Conservation (phyloP, 805 yeast genomes). For the Wickerhamomyces strasburgensis region DNA sequence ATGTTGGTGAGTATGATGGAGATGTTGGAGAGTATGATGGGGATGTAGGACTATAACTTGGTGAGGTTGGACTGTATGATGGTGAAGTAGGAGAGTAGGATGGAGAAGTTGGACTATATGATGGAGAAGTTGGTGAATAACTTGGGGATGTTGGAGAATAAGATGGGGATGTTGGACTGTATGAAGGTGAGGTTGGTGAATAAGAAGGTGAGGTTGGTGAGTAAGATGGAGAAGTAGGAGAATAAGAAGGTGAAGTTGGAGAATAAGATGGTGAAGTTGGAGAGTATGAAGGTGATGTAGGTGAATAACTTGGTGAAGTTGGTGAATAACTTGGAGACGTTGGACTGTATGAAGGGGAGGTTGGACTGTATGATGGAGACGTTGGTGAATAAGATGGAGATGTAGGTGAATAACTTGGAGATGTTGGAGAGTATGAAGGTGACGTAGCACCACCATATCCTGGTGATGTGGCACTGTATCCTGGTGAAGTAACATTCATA, state of each 20-base stretch:
- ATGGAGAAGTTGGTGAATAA: constrained; percentile 63
- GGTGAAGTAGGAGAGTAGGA: constrained; percentile 45
- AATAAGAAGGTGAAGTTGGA: constrained; percentile 78
- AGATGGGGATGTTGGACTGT: constrained; percentile 75
- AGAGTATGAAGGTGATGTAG: constrained; percentile 76
- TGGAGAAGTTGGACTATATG: constrained; percentile 52
- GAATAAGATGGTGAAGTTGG: constrained; percentile 80
- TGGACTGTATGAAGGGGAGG: constrained; percentile 59
- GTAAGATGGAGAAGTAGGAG: constrained; percentile 79
- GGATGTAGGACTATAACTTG: constrained; percentile 59
- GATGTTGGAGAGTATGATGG: constrained; percentile 44
- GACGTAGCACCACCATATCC: constrained; percentile 46
- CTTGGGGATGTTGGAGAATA: constrained; percentile 49
- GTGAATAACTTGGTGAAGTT: constrained; percentile 63
- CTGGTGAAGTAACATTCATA: constrained; percentile 36
- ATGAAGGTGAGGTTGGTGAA: constrained; percentile 62
- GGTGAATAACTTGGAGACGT: constrained; percentile 79
- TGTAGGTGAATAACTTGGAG: constrained; percentile 68
- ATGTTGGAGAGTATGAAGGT: constrained; percentile 65
- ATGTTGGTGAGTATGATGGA: constrained; percentile 35
- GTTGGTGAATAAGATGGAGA: constrained; percentile 68
- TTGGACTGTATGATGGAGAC: constrained; percentile 71
- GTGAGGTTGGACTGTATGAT: constrained; percentile 59
- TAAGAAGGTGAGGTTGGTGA: constrained; percentile 73
- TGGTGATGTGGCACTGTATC: constrained; percentile 70